Conservation (phyloP, 805 yeast genomes). For the Candida ortonii region DNA sequence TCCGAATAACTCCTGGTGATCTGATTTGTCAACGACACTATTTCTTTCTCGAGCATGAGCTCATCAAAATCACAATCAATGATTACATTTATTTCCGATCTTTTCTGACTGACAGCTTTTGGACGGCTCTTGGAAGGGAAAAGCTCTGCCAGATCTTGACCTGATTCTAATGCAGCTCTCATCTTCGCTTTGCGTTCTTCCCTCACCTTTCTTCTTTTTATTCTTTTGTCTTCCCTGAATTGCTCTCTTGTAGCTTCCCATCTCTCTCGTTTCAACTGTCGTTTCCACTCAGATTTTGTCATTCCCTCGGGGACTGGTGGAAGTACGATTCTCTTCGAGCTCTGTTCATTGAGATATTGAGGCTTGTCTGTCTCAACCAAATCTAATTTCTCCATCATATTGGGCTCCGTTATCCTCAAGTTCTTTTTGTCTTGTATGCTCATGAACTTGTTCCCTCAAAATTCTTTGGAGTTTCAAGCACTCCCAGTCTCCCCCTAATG, state of each 20-base stretch:
- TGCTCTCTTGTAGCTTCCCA: slow-evolving; percentile 68
- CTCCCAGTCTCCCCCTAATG: too few relatives aligned
- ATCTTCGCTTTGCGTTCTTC: slow-evolving; percentile 30
- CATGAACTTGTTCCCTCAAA: too few relatives aligned
- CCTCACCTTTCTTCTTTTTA: slow-evolving; percentile 48
- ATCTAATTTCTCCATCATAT: slow-evolving; percentile 6
- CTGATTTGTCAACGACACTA: slow-evolving; percentile 72
- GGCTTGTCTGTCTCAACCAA: too few relatives aligned
- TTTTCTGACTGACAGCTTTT: slow-evolving; percentile 44
- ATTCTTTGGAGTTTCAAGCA: too few relatives aligned
- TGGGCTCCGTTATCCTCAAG: slow-evolving; percentile 1
- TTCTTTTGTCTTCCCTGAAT: slow-evolving; percentile 49
- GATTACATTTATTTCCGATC: slow-evolving; percentile 53
- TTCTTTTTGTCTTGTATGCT: too few relatives aligned
- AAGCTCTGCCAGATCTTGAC: slow-evolving; percentile 37
- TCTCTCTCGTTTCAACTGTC: slow-evolving; percentile 47
- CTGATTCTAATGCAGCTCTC: slow-evolving; percentile 35
- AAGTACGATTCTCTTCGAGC: too few relatives aligned
- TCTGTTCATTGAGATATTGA: too few relatives aligned
- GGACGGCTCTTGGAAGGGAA: slow-evolving; percentile 30
- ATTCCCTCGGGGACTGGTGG: slow-evolving; percentile 73
- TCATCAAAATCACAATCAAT: slow-evolving; percentile 92
- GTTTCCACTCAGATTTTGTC: slow-evolving; percentile 84
- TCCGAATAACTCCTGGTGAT: slow-evolving; percentile 79
- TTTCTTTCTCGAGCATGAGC: slow-evolving; percentile 72